Evolutionary conservation across 352 stramenopile genomes (phyloP), one percentile per base, ranked within the genome.

Genomic region (Pythium plurisporium): DNA sequence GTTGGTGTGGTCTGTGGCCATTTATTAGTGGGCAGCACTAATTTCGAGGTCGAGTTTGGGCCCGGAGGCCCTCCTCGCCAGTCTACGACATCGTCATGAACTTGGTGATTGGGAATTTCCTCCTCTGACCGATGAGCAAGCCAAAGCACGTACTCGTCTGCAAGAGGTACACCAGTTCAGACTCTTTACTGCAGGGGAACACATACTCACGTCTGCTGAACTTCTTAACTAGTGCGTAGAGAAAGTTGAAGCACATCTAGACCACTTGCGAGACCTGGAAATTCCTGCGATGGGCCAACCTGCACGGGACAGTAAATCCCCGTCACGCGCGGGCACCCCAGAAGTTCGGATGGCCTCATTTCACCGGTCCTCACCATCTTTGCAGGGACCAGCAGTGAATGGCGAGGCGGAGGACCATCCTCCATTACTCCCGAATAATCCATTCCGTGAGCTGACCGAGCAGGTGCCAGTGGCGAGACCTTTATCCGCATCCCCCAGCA

Each of bases 21-120:
- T 22, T 14, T 2, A 12, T 20, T 27, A 87, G 76, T 89, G 74
- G 69, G 10, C 55, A 26, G 62, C 67, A 11, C 45, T 86, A 19
- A 82, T 87, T 38, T 73, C 73, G 8, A 61, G 72, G n/a, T 81
- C 67, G 17, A 75, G 67, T 33, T 57, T 89, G 19, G 26, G 64
- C 5, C 56, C 59, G 8, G 46, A 68, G 20, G 30, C 33, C 1
- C 42, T 89, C 22, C 37, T 83, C 8, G 42, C 55, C 2, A 64
- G 67, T 19, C 45, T 89, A 4, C 49, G 59, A 7, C 71, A 73
- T 27, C 74, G 79, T 2, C 76, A 82, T n/a, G 79, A 89, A 38
- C 65, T 86, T 29, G 73, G 73, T 11, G 46, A 76, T 9, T 89
- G 79, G 76, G 38, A 34, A 23, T 85, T 78, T 26, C 76, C 79